Percentiles rank a stretch among this genome's conserved stretches.
These are phyloP conservation scores for Petunia hybrid DNA, from an alignment of 305 asterid genomes.

Conservation along the genomic window DNA sequence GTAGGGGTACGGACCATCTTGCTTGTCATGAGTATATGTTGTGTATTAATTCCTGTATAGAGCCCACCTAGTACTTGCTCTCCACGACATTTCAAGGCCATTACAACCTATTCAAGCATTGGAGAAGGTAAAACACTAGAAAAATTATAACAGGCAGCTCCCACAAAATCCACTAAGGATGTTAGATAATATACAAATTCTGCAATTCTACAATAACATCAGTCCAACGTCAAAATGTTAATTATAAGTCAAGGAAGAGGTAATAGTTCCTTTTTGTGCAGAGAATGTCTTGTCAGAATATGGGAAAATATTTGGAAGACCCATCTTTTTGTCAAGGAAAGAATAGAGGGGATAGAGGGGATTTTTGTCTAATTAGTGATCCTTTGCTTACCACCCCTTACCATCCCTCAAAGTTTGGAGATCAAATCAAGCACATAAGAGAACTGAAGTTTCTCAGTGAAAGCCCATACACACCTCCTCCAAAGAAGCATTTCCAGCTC, in stretches of 20 bases:
- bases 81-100: constrained; percentile 95
- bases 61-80: constrained; percentile 77
- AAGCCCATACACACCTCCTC: constrained; percentile 72
- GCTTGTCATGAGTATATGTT: constrained; percentile 87
- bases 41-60: constrained; percentile 84
- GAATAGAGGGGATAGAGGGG: constrained; percentile 9
- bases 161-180: background rate
- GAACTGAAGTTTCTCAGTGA: constrained; percentile 17
- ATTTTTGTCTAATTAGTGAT: constrained; percentile 4
- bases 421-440: constrained; percentile 26
- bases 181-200: background rate
- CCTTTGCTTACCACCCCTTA: background rate
- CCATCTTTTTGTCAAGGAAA: background rate
- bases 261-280: background rate
- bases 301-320: background rate
- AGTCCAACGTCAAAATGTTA: background rate
- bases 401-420: constrained; percentile 28
- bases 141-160: background rate
- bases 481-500: constrained; percentile 98
- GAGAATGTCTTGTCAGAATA: background rate
- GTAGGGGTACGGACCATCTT: constrained; percentile 67
- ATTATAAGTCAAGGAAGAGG: constrained; percentile 15
- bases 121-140: background rate
- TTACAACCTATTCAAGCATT: constrained; percentile 70
- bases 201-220: background rate